Percentiles rank a stretch among this genome's conserved stretches.
Conservation (phyloP, 208 protist species). For the Leptomonas pyrrhocoris region DNA sequence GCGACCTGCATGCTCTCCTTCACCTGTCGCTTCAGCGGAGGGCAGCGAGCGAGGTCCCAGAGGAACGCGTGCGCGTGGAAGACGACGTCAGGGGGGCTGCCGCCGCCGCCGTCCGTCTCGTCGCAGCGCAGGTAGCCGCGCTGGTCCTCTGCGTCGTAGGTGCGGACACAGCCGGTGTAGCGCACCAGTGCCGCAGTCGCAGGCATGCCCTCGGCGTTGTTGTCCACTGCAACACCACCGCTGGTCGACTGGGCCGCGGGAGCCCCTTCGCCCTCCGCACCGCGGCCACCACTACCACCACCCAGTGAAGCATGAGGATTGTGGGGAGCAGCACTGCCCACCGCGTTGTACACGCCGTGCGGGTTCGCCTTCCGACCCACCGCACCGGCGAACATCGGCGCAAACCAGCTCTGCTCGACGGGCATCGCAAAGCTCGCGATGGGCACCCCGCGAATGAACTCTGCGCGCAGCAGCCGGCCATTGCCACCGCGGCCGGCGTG, state of each 20-base stretch:
- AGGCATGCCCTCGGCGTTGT: not conserved
- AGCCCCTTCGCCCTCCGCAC: not conserved
- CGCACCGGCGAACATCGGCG: conserved; percentile 43
- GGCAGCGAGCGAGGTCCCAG: conserved; percentile 49
- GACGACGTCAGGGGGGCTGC: conserved; percentile 41
- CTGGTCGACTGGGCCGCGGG: not conserved
- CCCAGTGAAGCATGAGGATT: too few relatives aligned
- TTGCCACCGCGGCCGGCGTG: conserved; percentile 35
- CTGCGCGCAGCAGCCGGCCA: conserved; percentile 65
- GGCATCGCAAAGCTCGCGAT: conserved; percentile 42
- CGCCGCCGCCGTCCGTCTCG: conserved; percentile 25
- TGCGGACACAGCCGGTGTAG: conserved; percentile 63
- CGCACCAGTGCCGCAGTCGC: conserved; percentile 32
- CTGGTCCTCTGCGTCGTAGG: conserved; percentile 68
- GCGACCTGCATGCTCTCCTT: conserved; percentile 53
- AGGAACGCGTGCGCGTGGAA: conserved; percentile 64
- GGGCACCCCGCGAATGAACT: conserved; percentile 62
- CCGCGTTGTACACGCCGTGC: not conserved
- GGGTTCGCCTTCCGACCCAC: conserved; percentile 31
- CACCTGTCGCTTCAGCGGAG: conserved; percentile 45
- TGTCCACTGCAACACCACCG: not conserved
- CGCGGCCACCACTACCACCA: not conserved
- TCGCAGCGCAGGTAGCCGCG: conserved; percentile 75
- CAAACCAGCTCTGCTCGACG: conserved; percentile 81
- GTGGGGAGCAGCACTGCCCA: not conserved